A percentile compares a stretch with the other conserved stretches of the same genome.
These are phyloP conservation scores for Talaromyces sp. DNA, from an alignment of 2,329 filamentous ascomycete species.

Conservation along the genomic window DNA sequence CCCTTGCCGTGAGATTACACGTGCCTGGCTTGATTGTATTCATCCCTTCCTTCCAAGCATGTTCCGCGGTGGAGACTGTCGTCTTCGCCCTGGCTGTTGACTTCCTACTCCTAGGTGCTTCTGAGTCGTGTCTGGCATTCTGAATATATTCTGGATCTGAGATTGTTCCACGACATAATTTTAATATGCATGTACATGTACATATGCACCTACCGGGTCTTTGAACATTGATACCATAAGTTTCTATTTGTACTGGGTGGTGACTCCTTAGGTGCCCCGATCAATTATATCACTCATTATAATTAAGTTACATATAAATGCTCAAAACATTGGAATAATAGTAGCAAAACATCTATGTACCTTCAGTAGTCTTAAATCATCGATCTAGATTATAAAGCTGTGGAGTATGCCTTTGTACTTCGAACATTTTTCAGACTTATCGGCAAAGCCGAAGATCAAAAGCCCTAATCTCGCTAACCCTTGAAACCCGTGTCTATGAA, in stretches of 20 bases:
- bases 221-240: not conserved
- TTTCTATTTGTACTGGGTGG: not conserved
- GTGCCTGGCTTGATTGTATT: not conserved
- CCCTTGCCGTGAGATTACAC: not conserved
- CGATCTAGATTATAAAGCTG: not conserved
- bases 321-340: not conserved
- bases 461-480: not conserved
- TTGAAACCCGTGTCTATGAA: not conserved
- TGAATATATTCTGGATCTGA: not conserved
- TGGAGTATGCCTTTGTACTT: not conserved
- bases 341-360: not conserved
- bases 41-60: constrained; percentile 9
- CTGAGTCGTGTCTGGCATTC: not conserved
- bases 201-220: not conserved
- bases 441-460: not conserved
- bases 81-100: not conserved
- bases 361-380: not conserved
- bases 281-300: not conserved
- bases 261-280: not conserved
- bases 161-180: not conserved
- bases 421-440: not conserved
- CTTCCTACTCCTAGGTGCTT: too few species aligned
- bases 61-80: not conserved
- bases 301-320: not conserved
- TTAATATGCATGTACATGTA: not conserved